phyloP scores from a whole-genome alignment of 2,329 filamentous ascomycete genomes.

The Alternaria burnsii region DNA sequence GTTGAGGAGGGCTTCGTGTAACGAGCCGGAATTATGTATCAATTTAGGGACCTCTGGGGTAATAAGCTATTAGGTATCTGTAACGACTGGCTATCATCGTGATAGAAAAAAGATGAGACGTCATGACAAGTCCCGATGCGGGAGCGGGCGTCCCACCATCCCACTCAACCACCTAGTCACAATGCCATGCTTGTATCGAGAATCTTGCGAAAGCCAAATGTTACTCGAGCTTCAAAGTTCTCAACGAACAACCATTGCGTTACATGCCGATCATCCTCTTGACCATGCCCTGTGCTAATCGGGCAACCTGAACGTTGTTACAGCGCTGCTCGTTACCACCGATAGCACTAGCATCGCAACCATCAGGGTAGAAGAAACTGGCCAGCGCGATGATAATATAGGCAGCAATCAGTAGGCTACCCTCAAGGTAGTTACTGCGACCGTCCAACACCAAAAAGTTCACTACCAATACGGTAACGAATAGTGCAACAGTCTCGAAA shows the following conservation, averaged over 20 bases:
- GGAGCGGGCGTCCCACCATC: constrained; percentile 14
- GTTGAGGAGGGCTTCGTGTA: not conserved
- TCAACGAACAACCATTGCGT: not conserved
- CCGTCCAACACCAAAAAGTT: constrained; percentile 88
- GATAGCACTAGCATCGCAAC: constrained; percentile 53
- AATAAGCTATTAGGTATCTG: constrained; percentile 8
- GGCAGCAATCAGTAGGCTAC: constrained; percentile 76
- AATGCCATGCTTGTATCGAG: not conserved
- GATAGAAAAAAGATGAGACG: not conserved
- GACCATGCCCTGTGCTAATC: constrained; percentile 22
- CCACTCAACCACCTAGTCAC: constrained; percentile 1
- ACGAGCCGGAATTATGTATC: constrained; percentile 1
- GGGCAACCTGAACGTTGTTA: constrained; percentile 7
- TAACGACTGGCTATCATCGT: constrained; percentile 5
- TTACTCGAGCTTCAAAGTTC: constrained; percentile 2
- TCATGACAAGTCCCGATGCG: not conserved
- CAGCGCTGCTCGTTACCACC: constrained; percentile 51
- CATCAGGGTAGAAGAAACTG: constrained; percentile 60
- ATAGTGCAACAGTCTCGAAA: constrained; percentile 74
- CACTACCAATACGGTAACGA: constrained; percentile 82
- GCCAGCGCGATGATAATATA: constrained; percentile 78
- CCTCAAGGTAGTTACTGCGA: constrained; percentile 83
- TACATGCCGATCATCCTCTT: constrained; percentile 33
- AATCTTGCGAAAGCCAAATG: not conserved
- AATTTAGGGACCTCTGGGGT: constrained; percentile 6